Percentiles rank a stretch among this genome's conserved stretches.
Evolutionary conservation across 2,329 filamentous ascomycete genomes (phyloP).

Genomic region (Ophidiomyces ophidiicola): DNA sequence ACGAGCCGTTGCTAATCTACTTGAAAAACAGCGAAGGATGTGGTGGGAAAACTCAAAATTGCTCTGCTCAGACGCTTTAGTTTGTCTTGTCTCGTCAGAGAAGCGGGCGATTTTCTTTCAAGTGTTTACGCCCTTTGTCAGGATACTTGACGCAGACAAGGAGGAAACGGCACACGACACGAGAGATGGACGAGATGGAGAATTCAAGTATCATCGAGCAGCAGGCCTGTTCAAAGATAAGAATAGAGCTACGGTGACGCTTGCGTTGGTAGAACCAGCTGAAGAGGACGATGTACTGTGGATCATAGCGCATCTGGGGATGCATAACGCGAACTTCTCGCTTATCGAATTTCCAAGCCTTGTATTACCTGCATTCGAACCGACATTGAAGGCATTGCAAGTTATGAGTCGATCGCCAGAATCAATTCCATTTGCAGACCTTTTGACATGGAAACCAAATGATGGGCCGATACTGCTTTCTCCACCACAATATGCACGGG

Average conservation of each 20-base stretch:
- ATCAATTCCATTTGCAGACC: constrained; percentile 40
- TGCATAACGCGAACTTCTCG: constrained; percentile 13
- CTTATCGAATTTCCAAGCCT: constrained; percentile 53
- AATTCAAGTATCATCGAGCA: neutral
- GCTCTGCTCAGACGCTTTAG: constrained; percentile 39
- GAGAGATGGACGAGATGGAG: no score
- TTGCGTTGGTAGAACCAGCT: constrained; percentile 22
- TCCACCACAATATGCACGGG: constrained; percentile 18
- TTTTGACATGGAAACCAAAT: constrained; percentile 27
- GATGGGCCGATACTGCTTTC: constrained; percentile 6
- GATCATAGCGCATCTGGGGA: constrained; percentile 8
- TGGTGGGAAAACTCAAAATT: constrained; percentile 43
- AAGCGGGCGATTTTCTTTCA: constrained; percentile 21
- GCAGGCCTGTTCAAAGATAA: constrained; percentile 19
- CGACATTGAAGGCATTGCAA: constrained; percentile 46
- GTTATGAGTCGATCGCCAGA: constrained; percentile 31
- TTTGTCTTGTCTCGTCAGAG: constrained; percentile 36
- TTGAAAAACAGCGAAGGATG: constrained; percentile 26
- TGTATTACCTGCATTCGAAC: constrained; percentile 46
- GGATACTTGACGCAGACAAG: neutral
- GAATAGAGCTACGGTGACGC: constrained; percentile 20
- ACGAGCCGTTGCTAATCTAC: constrained; percentile 15
- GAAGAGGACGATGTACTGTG: constrained; percentile 16
- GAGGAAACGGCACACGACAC: neutral
- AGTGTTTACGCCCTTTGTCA: constrained; percentile 6